phyloP scores from a whole-genome alignment of 108 stramenopile genomes.

The Cylindrotheca fusiformis region DNA sequence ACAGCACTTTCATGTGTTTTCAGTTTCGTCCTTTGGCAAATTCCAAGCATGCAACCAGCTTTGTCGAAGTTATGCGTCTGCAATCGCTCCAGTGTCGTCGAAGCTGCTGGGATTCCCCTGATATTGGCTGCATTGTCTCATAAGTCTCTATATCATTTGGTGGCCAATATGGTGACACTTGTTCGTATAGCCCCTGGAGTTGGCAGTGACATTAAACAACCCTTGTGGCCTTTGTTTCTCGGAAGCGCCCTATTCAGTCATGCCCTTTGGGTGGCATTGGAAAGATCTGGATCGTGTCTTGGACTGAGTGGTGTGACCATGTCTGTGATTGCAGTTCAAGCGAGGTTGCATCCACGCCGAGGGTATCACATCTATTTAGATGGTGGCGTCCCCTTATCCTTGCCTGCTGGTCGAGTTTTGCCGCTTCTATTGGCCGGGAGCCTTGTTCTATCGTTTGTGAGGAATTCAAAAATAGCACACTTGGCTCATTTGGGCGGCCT shows the following conservation, averaged over 20 bases:
- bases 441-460: constrained; percentile 30
- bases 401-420: constrained; percentile 51
- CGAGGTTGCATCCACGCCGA: constrained; percentile 42
- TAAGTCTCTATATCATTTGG: constrained; percentile 49
- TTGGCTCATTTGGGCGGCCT: constrained; percentile 76
- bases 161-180: constrained; percentile 55
- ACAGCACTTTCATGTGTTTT: constrained; percentile 18
- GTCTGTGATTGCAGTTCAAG: constrained; percentile 58
- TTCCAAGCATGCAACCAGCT: constrained; percentile 23
- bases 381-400: constrained; percentile 54
- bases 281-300: constrained; percentile 41
- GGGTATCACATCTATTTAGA: constrained; percentile 38
- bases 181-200: constrained; percentile 48
- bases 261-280: constrained; percentile 28
- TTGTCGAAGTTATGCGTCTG: constrained; percentile 52
- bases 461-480: constrained; percentile 38
- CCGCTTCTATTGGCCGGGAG: constrained; percentile 38
- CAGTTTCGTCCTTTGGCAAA: constrained; percentile 59
- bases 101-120: constrained; percentile 35
- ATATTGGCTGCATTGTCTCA: constrained; percentile 65
- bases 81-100: constrained; percentile 37
- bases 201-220: constrained; percentile 7
- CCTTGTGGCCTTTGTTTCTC: constrained; percentile 54
- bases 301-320: constrained; percentile 71
- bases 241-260: constrained; percentile 43